Percentiles rank a stretch among this genome's conserved stretches.
Evolutionary conservation across 1,284 basidiomycete genomes (phyloP).

Genomic region (Vanrija sp.): DNA sequence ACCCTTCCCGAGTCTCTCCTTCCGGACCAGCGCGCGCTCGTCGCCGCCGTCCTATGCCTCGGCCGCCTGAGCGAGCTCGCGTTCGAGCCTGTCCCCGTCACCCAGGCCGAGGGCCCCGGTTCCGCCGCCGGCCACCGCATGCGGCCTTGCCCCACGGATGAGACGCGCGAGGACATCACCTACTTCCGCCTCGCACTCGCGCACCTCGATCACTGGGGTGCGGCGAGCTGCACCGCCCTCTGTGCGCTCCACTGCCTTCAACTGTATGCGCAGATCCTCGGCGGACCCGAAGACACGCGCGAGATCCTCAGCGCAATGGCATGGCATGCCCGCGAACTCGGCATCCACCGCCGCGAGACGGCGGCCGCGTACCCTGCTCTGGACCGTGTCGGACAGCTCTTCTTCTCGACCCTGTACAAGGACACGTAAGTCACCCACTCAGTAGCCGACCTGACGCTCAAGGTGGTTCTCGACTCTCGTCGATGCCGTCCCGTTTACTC

Average conservation of each 20-base stretch:
- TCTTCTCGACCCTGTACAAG: constrained; percentile 26
- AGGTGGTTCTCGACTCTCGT: constrained; percentile 18
- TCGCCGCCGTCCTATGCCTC: constrained; percentile 23
- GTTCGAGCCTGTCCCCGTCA: background rate
- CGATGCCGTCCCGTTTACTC: constrained; percentile 12
- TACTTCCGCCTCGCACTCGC: constrained; percentile 26
- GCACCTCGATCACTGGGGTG: constrained; percentile 20
- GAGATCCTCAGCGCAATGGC: constrained; percentile 27
- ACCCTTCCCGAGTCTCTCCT: constrained; percentile 19
- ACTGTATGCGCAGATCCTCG: constrained; percentile 19
- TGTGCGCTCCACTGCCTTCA: constrained; percentile 30
- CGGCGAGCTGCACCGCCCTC: constrained; percentile 20
- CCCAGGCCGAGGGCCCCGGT: too few species aligned
- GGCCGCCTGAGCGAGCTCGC: constrained; percentile 14
- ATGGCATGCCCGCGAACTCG: constrained; percentile 27
- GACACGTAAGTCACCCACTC: constrained; percentile 24
- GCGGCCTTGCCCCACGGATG: constrained; percentile 1
- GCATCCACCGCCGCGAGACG: constrained; percentile 24
- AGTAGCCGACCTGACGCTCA: background rate
- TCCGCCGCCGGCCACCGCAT: constrained; percentile 1
- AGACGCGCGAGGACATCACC: constrained; percentile 25
- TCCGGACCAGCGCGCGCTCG: constrained; percentile 23
- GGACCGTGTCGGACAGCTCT: constrained; percentile 19
- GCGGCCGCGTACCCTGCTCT: constrained; percentile 18
- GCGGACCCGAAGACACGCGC: constrained; percentile 25